These are phyloP conservation scores for Tremellales sp. DNA, from an alignment of 1,284 basidiomycete genomes.

Conservation along the genomic window DNA sequence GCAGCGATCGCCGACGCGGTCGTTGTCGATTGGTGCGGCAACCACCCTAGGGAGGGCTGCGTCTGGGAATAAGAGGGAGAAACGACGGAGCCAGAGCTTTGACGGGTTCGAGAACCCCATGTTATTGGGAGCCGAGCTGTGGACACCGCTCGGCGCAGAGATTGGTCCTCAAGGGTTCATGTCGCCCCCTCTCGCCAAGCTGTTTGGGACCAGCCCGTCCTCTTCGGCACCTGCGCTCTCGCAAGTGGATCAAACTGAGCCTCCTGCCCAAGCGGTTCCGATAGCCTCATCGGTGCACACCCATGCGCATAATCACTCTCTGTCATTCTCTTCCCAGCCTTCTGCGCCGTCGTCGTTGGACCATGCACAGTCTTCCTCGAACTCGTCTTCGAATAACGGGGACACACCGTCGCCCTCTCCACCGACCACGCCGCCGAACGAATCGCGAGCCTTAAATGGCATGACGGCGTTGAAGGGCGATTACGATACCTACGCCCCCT, in stretches of 20 bases:
- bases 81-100: conserved; percentile 32
- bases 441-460: conserved; percentile 15
- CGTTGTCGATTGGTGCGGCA: conserved; percentile 13
- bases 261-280: background rate
- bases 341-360: conserved; percentile 29
- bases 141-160: background rate
- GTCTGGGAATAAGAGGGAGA: conserved; percentile 23
- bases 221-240: conserved; percentile 26
- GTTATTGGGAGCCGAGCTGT: background rate
- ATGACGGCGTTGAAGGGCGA: conserved; percentile 1
- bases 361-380: conserved; percentile 43
- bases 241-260: conserved; percentile 10
- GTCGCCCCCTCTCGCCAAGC: too few relatives aligned
- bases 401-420: conserved; percentile 42
- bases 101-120: conserved; percentile 22
- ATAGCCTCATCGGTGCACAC: background rate
- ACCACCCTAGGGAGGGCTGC: conserved; percentile 6
- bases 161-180: background rate
- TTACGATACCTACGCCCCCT: background rate
- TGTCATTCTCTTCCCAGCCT: conserved; percentile 17
- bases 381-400: conserved; percentile 40
- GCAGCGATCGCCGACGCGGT: conserved; percentile 6
- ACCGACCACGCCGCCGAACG: conserved; percentile 38
- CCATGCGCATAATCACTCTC: conserved; percentile 6
- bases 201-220: conserved; percentile 1